Conservation (phyloP, 176 grass and related monocot species). For the Oryza glaberrima region DNA sequence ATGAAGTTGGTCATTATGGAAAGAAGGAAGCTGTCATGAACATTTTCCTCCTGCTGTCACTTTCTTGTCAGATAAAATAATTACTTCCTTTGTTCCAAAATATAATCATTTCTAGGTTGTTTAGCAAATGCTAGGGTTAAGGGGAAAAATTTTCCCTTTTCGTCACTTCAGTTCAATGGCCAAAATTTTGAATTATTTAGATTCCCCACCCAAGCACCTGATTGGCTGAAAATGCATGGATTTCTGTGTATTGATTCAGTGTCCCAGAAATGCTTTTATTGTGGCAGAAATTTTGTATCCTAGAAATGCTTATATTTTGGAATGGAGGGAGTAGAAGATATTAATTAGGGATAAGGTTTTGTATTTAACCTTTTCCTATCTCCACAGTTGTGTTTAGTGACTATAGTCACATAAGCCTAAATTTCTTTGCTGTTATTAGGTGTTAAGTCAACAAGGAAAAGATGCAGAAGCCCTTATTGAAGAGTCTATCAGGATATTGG, state of each 20-base stretch:
- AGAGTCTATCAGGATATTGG: conserved; percentile 93
- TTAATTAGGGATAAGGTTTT: neutral
- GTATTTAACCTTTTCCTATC: neutral
- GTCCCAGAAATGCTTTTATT: too few relatives aligned
- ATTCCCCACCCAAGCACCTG: too few relatives aligned
- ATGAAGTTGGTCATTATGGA: neutral
- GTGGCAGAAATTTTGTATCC: too few relatives aligned
- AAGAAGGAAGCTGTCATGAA: neutral
- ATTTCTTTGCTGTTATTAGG: conserved; percentile 49
- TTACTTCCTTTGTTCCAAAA: too few relatives aligned
- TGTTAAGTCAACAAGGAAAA: conserved; percentile 70
- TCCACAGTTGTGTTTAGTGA: neutral
- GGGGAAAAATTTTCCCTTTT: too few relatives aligned
- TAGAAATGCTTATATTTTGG: neutral
- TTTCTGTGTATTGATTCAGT: too few relatives aligned
- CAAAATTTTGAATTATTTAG: too few relatives aligned
- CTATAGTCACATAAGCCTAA: neutral
- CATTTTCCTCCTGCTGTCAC: neutral
- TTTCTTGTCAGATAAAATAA: neutral
- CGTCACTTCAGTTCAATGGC: too few relatives aligned
- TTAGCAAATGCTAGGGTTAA: too few relatives aligned
- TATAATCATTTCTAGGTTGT: too few relatives aligned
- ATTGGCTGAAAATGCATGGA: too few relatives aligned
- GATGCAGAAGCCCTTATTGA: conserved; percentile 67
- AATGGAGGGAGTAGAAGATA: neutral